Base-by-base conservation (phyloP, 2,329 filamentous ascomycete species). In the Fusarium sublunatum region DNA sequence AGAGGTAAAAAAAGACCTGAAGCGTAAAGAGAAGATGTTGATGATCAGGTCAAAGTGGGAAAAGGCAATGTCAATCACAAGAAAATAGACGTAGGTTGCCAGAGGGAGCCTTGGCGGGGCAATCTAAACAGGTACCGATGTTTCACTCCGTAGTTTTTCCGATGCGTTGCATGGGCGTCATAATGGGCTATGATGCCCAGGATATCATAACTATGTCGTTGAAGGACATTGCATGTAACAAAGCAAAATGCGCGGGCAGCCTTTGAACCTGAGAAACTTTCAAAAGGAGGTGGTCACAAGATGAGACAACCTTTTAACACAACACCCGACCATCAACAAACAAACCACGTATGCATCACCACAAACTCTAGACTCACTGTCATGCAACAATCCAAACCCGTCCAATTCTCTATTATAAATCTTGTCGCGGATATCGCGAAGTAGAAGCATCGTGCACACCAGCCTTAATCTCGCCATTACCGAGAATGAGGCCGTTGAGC, bases 401-500 rank as follows among this genome's bases (percentile, higher is more conserved):
- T 43, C 26, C 12, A 13, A 38, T 54, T 50, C 26, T 41, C 40
- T 26, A 24, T 29, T 50, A 48, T 24, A 62, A 13, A 45, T 65
- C 53, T 39, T 47, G 54, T 34, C 26, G 44, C 15, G 62, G 52
- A 24, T 70, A 48, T 59, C 54, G 66, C 44, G 58, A 88, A 91
- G 52, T 58, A 60, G 64, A 55, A 66, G 53, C 45, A 64, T 68
- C 65, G 79, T 13, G 52, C 7, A 62, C 34, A n/a, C 71, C 70
- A 15, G 61, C 56, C 46, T 65, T 81, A 67, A 89, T 79, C 68
- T 84, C 79, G 63, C 91, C 91, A 76, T 89, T 83, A 44, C 91
- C 91, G 46, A 91, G 80, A 58, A 93, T 81, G 66, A 96, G 78
- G 62, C 91, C 90, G 79, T 97, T 89, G 61, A 97, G 84, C 66